Evolutionary conservation across 78 protist species (phyloP).

Genomic region (Monocercomonoides exilis): DNA sequence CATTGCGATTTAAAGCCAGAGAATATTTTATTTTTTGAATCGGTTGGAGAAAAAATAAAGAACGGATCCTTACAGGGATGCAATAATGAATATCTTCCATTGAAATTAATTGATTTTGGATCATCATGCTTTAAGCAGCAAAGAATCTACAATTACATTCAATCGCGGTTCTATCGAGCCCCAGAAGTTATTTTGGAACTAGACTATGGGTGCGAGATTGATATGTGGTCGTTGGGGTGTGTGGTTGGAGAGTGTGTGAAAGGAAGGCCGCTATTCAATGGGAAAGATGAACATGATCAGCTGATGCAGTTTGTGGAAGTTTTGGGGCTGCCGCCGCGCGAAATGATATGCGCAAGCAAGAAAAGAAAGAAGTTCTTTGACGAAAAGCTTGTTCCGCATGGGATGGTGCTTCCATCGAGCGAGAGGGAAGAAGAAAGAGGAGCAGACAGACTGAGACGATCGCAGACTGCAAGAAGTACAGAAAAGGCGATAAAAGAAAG

Average conservation of each 20-base stretch:
- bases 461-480: no score
- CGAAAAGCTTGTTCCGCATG: no score
- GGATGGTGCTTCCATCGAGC: no score
- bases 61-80: neutral
- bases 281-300: slow-evolving; percentile 47
- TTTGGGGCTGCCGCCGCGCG: slow-evolving; percentile 61
- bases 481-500: no score
- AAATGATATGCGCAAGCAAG: slow-evolving; percentile 25
- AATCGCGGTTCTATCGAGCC: slow-evolving; percentile 51
- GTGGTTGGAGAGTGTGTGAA: neutral
- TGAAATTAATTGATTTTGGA: slow-evolving; percentile 83
- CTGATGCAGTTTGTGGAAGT: slow-evolving; percentile 58
- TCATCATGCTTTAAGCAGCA: slow-evolving; percentile 76
- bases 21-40: slow-evolving; percentile 74
- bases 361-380: slow-evolving; percentile 37
- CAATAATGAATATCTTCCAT: no score
- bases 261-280: neutral
- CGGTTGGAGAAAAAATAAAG: no score
- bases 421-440: no score
- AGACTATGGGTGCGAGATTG: neutral
- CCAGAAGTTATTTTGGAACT: neutral
- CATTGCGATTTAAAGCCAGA: slow-evolving; percentile 96
- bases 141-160: slow-evolving; percentile 73
- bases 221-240: neutral
- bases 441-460: no score